Conservation (phyloP, 1,284 basidiomycete genomes). For the Ustilago hordei region DNA sequence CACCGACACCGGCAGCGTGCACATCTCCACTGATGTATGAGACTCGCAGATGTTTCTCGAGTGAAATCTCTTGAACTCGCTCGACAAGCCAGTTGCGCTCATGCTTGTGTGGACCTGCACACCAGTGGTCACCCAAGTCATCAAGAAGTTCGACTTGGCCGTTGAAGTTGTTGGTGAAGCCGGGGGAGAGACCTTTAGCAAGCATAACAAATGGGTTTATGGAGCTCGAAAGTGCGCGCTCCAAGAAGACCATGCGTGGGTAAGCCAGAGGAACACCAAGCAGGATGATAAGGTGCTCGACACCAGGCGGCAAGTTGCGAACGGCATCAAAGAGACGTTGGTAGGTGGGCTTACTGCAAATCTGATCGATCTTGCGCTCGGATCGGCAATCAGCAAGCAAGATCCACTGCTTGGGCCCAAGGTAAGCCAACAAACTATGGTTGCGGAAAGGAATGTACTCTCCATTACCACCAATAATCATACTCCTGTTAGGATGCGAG, state of each 20-base stretch:
- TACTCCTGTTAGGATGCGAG: constrained; percentile 48
- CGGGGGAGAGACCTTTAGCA: constrained; percentile 57
- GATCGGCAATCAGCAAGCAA: constrained; percentile 66
- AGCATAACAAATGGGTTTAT: constrained; percentile 65
- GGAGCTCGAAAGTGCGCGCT: constrained; percentile 59
- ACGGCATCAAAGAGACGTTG: constrained; percentile 57
- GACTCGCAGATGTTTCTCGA: constrained; percentile 61
- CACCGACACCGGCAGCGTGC: constrained; percentile 61
- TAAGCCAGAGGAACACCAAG: constrained; percentile 69
- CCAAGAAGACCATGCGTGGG: constrained; percentile 68
- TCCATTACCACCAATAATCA: constrained; percentile 62
- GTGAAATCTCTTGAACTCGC: constrained; percentile 70
- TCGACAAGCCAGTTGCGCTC: constrained; percentile 92
- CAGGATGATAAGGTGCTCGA: constrained; percentile 66
- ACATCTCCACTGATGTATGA: constrained; percentile 67
- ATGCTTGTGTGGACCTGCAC: constrained; percentile 74
- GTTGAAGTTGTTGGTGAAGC: constrained; percentile 68
- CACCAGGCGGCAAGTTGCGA: constrained; percentile 54
- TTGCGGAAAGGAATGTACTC: constrained; percentile 64
- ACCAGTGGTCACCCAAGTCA: constrained; percentile 81
- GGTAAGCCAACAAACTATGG: constrained; percentile 62
- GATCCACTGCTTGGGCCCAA: constrained; percentile 67
- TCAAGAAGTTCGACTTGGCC: constrained; percentile 69
- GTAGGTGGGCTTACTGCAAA: constrained; percentile 63
- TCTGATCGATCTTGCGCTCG: constrained; percentile 66